phyloP scores from a whole-genome alignment of 768 basidiomycete species.

The Amanita jacksonii region DNA sequence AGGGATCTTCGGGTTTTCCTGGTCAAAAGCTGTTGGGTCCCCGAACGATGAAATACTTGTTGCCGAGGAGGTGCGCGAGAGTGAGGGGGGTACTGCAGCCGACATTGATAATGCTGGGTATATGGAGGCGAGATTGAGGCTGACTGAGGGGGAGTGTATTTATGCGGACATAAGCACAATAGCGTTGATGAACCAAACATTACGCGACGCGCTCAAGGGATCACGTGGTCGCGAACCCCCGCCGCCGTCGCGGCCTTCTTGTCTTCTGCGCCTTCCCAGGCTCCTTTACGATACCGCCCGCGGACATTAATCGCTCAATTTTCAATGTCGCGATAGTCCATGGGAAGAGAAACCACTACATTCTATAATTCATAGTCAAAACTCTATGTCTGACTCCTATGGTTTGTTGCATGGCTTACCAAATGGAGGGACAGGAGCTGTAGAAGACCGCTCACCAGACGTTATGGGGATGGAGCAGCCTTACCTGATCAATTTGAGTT shows the following conservation, averaged over 20 bases:
- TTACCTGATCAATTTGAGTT: too few species aligned
- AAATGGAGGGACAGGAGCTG: not conserved
- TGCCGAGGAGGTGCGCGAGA: slow-evolving; percentile 47
- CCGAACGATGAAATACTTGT: slow-evolving; percentile 45
- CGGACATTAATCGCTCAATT: slow-evolving; percentile 6
- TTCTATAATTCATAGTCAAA: not conserved
- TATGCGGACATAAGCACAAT: slow-evolving; percentile 12
- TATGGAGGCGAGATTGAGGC: slow-evolving; percentile 5
- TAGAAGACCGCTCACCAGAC: not conserved
- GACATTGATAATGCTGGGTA: slow-evolving; percentile 5
- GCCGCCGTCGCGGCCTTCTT: not conserved
- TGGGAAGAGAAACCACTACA: too few species aligned
- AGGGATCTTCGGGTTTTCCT: slow-evolving; percentile 27
- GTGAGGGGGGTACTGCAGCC: slow-evolving; percentile 13
- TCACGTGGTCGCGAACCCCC: slow-evolving; percentile 8
- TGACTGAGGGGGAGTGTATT: slow-evolving; percentile 12
- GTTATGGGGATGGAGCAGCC: not conserved
- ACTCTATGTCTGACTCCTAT: not conserved
- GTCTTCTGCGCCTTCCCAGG: not conserved
- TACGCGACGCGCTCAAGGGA: slow-evolving; percentile 9
- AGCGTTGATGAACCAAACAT: slow-evolving; percentile 10
- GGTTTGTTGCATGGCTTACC: not conserved
- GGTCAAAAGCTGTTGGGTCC: slow-evolving; percentile 26
- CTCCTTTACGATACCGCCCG: slow-evolving; percentile 1
- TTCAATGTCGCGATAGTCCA: too few species aligned